Evolutionary conservation across 257 asterid species (phyloP), one percentile per base, ranked within the genome.

Genomic region (Buddleja alternifolia): DNA sequence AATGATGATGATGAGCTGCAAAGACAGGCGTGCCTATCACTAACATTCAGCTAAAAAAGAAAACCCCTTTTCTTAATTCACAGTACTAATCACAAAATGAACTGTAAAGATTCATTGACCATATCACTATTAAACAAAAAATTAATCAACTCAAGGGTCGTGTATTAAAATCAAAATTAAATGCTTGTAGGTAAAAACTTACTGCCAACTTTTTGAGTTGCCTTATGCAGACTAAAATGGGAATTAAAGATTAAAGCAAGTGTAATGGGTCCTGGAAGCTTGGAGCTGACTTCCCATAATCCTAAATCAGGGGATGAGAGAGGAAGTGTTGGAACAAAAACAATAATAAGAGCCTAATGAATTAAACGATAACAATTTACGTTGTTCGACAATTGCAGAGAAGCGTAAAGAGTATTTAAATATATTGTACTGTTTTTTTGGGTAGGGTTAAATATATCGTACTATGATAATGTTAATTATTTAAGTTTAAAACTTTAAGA

Each of bases 11-110:
- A 67, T 58, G 82, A 65, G 77, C 58, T 80, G 83, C 80, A 83
- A 29, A 77, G 84, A 81, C 87, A 85, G 92, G 87, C 95, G 91
- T 91, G 96, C 95, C 86, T 66, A 82, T 81, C 95, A 87, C 95
- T 76, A 84, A 85, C 87, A 73, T 82, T 29, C 86, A 81, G 78
- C 80, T 68, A 53, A 71, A 73, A 79, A 71, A 79, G 77, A 61
- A 41, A 36, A 51, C 75, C 66, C 76, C 15, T 51, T 71, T 69
- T 65, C 71, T 70, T 61, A 25, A 73, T 42, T 56, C 80, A 65
- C 25, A 36, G 19, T 11, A 25, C 75, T 52, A 73, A 60, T 67
- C 81, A 55, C 64, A 19, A 62, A 74, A n/a, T 83, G 85, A 80
- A 83, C 82, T 77, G 88, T 80, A 80, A 80, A 80, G 77, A 68